Percentiles rank a stretch among this genome's conserved stretches.
phyloP scores from a whole-genome alignment of 1,139 yeast species.

The Magnusiomyces sp. region DNA sequence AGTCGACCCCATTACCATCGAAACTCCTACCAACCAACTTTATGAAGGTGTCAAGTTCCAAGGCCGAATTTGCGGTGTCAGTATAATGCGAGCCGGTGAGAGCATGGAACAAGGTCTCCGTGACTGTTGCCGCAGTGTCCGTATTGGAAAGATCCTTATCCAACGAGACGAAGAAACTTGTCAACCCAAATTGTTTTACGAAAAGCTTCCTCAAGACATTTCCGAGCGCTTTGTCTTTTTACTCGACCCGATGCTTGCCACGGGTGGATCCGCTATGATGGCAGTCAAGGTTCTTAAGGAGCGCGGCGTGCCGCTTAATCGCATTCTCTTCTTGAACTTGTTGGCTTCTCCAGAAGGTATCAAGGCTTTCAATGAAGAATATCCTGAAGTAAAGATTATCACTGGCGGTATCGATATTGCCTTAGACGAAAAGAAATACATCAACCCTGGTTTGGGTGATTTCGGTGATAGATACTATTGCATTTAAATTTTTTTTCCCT shows the following conservation, averaged over 20 bases:
- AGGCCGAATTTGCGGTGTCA: constrained; percentile 95
- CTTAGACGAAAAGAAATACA: constrained; percentile 74
- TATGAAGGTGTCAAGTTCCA: constrained; percentile 75
- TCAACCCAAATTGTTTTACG: constrained; percentile 53
- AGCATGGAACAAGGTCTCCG: constrained; percentile 97
- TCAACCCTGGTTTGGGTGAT: constrained; percentile 93
- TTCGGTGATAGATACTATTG: constrained; percentile 97
- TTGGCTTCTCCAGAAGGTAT: constrained; percentile 95
- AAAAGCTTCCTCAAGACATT: constrained; percentile 88
- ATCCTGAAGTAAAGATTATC: constrained; percentile 78
- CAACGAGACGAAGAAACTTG: constrained; percentile 96
- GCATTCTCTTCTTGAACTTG: constrained; percentile 81
- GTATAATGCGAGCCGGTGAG: constrained; percentile 96
- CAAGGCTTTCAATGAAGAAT: constrained; percentile 61
- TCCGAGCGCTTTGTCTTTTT: constrained; percentile 79
- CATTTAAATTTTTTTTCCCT: constrained; percentile 38
- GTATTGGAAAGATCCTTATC: constrained; percentile 91
- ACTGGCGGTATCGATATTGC: constrained; percentile 90
- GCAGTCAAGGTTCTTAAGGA: constrained; percentile 84
- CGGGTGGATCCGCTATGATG: constrained; percentile 97
- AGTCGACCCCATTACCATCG: constrained; percentile 55
- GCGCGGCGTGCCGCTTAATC: constrained; percentile 79
- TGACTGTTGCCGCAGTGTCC: constrained; percentile 90
- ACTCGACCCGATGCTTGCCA: constrained; percentile 94
- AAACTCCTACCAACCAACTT: constrained; percentile 67